Conservation (phyloP, 2,329 filamentous ascomycete genomes). For the Teratosphaeria viscida region DNA sequence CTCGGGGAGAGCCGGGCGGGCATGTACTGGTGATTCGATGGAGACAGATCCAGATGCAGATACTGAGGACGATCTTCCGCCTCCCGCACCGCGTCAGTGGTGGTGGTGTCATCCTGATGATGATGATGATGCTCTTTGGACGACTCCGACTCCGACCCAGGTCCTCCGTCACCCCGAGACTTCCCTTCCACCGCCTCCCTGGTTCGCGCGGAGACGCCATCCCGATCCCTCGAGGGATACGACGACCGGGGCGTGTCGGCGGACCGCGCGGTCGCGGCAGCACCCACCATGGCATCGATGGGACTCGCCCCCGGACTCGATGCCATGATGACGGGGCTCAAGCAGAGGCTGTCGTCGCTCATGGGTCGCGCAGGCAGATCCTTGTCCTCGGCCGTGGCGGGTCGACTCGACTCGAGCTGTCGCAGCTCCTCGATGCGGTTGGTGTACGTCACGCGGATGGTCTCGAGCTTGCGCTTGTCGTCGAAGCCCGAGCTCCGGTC, state of each 20-base stretch:
- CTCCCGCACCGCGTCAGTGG: neutral
- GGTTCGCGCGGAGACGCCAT: constrained; percentile 22
- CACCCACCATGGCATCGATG: constrained; percentile 38
- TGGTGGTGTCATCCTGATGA: neutral
- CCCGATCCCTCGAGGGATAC: constrained; percentile 14
- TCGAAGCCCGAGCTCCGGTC: constrained; percentile 72
- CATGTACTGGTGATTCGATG: constrained; percentile 42
- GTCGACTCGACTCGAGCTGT: constrained; percentile 50
- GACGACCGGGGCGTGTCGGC: constrained; percentile 30
- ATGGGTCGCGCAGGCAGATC: constrained; percentile 62
- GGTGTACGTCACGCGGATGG: constrained; percentile 84
- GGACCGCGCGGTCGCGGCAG: constrained; percentile 44
- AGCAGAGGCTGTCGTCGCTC: constrained; percentile 44
- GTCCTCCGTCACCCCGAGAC: constrained; percentile 1
- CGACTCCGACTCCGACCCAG: neutral
- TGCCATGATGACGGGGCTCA: constrained; percentile 23
- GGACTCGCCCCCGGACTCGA: constrained; percentile 22
- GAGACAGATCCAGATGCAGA: constrained; percentile 16
- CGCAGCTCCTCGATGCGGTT: constrained; percentile 80
- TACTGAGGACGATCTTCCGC: neutral
- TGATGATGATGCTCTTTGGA: neutral
- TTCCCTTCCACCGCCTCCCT: constrained; percentile 18
- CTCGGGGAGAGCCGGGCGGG: constrained; percentile 62
- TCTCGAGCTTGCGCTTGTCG: constrained; percentile 80
- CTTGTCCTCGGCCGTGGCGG: constrained; percentile 46